Base-by-base conservation (phyloP, 2,329 filamentous ascomycete species). In the Colletotrichum godetiae region DNA sequence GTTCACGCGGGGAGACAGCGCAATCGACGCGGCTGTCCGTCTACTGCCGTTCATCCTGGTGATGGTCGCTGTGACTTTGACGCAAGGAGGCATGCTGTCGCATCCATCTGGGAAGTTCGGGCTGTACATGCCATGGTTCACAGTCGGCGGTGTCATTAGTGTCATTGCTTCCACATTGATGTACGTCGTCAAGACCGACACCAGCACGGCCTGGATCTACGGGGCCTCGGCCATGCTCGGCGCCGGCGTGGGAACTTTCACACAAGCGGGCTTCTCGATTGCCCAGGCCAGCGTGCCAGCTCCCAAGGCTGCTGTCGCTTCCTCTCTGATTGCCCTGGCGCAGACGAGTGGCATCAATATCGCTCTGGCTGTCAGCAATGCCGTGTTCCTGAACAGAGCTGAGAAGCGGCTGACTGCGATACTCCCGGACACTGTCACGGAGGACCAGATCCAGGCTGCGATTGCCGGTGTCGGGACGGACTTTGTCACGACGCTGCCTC, bases 1-100 rank as follows among this genome's bases (percentile, higher is more conserved):
- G 72, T 89, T 88, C 76, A 81, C 81, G 3, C 79, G 79, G 2
- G 81, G 81, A 7, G 86, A 87, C 1, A 78, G 75, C 0, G 79
- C 85, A 0, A 76, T 87, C 3, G 72, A 82, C 15, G 81, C 85
- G 11, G 84, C 78, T 0, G 80, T 85, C 0, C 78, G 81, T 11
- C 77, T 87, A 1, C 76, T 87, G 7, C 84, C 86, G 0, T 81
- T 85, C 63, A 82, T 87, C 56, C 13, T 69, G 4, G 37, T 73
- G 12, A 49, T 84, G 1, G 67, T 84, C 1, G 80, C 83, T 13
- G 73, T 81, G 52, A 76, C 78, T 52, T 78, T 81, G 24, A 77
- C 86, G 10, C 67, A 73, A 4, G 71, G 56, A 6, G 71, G 46
- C 13, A 55, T 73, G n/a, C n/a, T 71, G 15, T 66, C 67, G 35